Conservation (phyloP, 768 basidiomycete genomes). For the Amanita muscaria region DNA sequence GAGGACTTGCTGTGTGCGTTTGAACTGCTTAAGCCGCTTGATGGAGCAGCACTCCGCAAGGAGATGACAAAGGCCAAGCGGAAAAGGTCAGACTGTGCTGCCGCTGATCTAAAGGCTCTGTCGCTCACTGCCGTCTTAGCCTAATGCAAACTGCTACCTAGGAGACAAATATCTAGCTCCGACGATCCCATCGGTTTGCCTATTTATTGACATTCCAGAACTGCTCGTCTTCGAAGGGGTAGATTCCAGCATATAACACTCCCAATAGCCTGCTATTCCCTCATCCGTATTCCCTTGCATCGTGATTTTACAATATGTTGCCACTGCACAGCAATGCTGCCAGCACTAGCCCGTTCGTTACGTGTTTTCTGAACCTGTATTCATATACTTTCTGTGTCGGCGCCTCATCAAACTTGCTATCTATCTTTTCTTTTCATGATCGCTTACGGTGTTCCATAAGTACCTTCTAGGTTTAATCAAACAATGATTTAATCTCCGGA, state of each 20-base stretch:
- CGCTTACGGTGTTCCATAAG: constrained; percentile 1
- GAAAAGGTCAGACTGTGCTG: constrained; percentile 61
- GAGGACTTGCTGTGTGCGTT: constrained; percentile 97
- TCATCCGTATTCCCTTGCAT: neutral
- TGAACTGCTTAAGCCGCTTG: constrained; percentile 91
- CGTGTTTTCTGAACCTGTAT: constrained; percentile 30
- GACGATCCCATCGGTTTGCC: constrained; percentile 2
- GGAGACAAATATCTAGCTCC: neutral
- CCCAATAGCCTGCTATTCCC: neutral
- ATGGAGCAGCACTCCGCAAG: constrained; percentile 89
- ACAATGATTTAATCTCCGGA: constrained; percentile 8
- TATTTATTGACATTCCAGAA: constrained; percentile 6
- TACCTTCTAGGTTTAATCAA: neutral
- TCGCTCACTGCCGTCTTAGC: neutral
- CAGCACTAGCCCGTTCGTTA: constrained; percentile 9
- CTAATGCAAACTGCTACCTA: constrained; percentile 10
- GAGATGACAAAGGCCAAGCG: constrained; percentile 99
- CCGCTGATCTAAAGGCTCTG: neutral
- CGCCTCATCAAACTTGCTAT: constrained; percentile 14
- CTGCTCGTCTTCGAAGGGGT: constrained; percentile 2
- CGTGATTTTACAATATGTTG: neutral
- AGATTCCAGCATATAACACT: neutral
- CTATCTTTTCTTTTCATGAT: constrained; percentile 19
- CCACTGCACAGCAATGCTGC: neutral
- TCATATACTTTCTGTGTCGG: constrained; percentile 29